Evolutionary conservation across 345 rosid species (phyloP).

Genomic region (Bruguiera parviflora): DNA sequence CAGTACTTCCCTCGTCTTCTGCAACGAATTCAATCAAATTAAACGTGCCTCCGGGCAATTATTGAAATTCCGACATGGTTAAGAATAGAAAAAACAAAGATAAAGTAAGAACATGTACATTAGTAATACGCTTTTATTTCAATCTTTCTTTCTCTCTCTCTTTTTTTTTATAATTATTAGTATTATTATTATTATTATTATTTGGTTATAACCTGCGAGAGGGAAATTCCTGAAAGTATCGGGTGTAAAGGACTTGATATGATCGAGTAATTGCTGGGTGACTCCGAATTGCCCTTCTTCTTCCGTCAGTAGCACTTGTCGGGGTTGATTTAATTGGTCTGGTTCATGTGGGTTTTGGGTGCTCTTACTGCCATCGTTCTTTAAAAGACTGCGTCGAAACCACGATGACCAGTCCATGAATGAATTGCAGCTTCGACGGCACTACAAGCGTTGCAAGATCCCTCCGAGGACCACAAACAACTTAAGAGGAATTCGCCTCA

Average conservation of each 20-base stretch:
- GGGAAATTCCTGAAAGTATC: conserved; percentile 78
- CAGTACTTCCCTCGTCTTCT: conserved; percentile 32
- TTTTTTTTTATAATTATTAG: no score
- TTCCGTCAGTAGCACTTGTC: not conserved
- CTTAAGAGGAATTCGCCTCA: no score
- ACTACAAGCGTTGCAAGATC: no score
- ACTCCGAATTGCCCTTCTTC: conserved; percentile 54
- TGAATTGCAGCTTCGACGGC: not conserved
- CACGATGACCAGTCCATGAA: conserved; percentile 54
- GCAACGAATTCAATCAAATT: conserved; percentile 19
- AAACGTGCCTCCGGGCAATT: not conserved
- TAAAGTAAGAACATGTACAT: no score
- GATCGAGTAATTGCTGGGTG: conserved; percentile 56
- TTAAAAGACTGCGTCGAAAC: conserved; percentile 52
- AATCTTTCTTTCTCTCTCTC: no score
- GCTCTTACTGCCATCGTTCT: conserved; percentile 14
- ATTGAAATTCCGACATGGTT: no score
- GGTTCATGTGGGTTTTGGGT: conserved; percentile 19
- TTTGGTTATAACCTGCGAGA: conserved; percentile 39
- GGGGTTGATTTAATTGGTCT: conserved; percentile 10
- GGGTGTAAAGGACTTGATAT: conserved; percentile 55
- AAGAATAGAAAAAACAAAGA: no score
- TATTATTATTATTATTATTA: not conserved
- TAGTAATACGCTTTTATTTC: no score
- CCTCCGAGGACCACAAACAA: no score